These are phyloP conservation scores for Choricystis sp. DNA, from an alignment of 139 green algal species.

Conservation along the genomic window DNA sequence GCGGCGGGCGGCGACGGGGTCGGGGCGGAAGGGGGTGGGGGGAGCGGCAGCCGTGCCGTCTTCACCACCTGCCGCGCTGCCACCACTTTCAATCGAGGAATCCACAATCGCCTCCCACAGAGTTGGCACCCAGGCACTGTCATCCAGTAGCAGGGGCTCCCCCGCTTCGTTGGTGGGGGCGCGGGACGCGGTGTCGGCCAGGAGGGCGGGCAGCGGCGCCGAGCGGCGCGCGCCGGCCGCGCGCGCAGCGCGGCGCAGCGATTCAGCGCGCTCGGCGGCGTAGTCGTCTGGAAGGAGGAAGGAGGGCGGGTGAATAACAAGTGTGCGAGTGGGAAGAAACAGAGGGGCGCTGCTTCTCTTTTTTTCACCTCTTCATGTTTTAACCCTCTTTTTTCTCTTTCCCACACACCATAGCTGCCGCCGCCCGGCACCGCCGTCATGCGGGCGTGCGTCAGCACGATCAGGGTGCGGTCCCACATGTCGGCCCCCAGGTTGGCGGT, in stretches of 20 bases:
- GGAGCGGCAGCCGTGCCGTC: not conserved
- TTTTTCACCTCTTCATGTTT: too few relatives aligned
- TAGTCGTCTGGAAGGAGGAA: too few relatives aligned
- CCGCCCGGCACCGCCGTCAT: not conserved
- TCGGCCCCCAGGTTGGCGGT: not conserved
- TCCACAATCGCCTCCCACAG: not conserved
- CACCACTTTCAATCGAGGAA: too few relatives aligned
- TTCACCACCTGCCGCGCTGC: too few relatives aligned
- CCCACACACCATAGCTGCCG: too few relatives aligned
- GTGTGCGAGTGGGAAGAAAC: too few relatives aligned
- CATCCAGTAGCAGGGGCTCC: not conserved
- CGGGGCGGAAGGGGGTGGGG: not conserved
- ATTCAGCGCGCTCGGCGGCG: not conserved
- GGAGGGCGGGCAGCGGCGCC: not conserved
- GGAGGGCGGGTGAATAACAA: too few relatives aligned
- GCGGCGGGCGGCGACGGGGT: too few relatives aligned
- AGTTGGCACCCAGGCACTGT: not conserved
- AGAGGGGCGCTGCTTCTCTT: too few relatives aligned
- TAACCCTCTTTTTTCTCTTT: too few relatives aligned
- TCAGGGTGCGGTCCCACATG: not conserved
- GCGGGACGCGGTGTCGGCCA: not conserved
- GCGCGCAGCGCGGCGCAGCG: not conserved
- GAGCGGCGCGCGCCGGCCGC: too few relatives aligned
- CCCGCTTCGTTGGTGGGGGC: not conserved
- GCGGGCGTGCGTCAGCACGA: not conserved